Percentiles rank a stretch among this genome's conserved stretches.
These are phyloP conservation scores for Bipolaris zeicola DNA, from an alignment of 2,329 filamentous ascomycete genomes.

Conservation along the genomic window DNA sequence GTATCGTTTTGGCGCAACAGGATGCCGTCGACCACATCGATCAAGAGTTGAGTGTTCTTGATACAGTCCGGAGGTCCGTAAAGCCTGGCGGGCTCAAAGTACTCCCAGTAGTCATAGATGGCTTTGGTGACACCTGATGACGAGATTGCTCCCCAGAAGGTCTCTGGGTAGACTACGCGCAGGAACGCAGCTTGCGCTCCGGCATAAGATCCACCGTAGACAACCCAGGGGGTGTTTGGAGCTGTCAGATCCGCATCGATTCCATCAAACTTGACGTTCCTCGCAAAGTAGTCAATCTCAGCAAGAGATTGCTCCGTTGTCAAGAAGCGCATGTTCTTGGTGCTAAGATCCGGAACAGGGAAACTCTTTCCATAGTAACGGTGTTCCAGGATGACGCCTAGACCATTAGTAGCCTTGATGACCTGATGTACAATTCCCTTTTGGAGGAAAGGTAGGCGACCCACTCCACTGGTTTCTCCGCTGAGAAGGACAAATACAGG, in stretches of 20 bases:
- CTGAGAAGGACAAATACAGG: conserved; percentile 78
- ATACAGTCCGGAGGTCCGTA: conserved; percentile 68
- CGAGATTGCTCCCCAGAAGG: conserved; percentile 79
- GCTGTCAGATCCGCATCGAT: conserved; percentile 70
- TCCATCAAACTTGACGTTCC: conserved; percentile 72
- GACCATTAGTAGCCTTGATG: conserved; percentile 67
- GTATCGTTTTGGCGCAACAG: conserved; percentile 56
- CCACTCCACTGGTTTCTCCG: conserved; percentile 71
- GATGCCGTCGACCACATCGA: conserved; percentile 64
- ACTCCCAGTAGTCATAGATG: conserved; percentile 76
- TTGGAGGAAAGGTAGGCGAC: conserved; percentile 71
- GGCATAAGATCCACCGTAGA: conserved; percentile 84
- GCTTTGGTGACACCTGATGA: conserved; percentile 80
- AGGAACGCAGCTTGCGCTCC: conserved; percentile 79
- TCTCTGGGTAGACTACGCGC: conserved; percentile 75
- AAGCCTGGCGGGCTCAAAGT: conserved; percentile 63
- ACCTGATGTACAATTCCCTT: conserved; percentile 78
- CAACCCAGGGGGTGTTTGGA: conserved; percentile 70
- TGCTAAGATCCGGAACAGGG: conserved; percentile 69
- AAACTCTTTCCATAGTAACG: conserved; percentile 83
- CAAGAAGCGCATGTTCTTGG: conserved; percentile 76
- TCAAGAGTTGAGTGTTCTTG: conserved; percentile 64
- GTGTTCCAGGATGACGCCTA: conserved; percentile 84
- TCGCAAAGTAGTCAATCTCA: conserved; percentile 80
- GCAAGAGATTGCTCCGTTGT: conserved; percentile 83